A percentile compares a stretch with the other conserved stretches of the same genome.
Conservation (phyloP, 2,329 filamentous ascomycete species). For the Microthyrium microscopicum region DNA sequence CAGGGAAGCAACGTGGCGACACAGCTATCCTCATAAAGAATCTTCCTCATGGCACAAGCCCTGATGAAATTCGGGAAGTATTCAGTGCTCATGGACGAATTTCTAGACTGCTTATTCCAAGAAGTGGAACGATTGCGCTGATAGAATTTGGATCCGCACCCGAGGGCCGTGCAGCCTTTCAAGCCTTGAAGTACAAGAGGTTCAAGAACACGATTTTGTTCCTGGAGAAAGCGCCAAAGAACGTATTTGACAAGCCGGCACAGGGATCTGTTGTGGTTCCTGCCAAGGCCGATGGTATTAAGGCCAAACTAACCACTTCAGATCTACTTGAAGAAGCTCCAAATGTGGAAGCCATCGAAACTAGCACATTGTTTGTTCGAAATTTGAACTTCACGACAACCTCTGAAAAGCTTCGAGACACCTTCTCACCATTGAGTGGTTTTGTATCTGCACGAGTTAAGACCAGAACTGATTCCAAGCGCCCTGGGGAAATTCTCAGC, state of each 20-base stretch:
- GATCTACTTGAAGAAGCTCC: constrained; percentile 48
- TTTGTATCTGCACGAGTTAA: constrained; percentile 84
- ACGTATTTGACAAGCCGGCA: constrained; percentile 42
- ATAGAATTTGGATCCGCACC: constrained; percentile 69
- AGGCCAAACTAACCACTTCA: constrained; percentile 48
- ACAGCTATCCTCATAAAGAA: constrained; percentile 86
- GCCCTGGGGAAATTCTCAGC: constrained; percentile 69
- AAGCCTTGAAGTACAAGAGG: constrained; percentile 70
- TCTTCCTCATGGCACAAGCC: constrained; percentile 67
- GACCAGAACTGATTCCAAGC: constrained; percentile 86
- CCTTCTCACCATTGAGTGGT: constrained; percentile 67
- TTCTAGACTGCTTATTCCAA: constrained; percentile 73
- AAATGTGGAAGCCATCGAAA: constrained; percentile 39
- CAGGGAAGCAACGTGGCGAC: constrained; percentile 62
- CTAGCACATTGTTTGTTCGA: constrained; percentile 77
- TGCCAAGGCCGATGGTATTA: constrained; percentile 18
- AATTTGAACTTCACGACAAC: constrained; percentile 90
- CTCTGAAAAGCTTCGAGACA: constrained; percentile 54
- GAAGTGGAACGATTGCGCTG: constrained; percentile 83
- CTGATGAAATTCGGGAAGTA: constrained; percentile 60
- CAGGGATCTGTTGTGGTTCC: constrained; percentile 10
- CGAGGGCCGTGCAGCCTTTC: constrained; percentile 71
- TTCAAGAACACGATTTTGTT: constrained; percentile 85
- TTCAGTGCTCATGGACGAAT: constrained; percentile 80
- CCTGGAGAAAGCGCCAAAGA: constrained; percentile 79